These are phyloP conservation scores for Pyrenophora tritici-repentis DNA, from an alignment of 2,329 filamentous ascomycete species.

Conservation along the genomic window DNA sequence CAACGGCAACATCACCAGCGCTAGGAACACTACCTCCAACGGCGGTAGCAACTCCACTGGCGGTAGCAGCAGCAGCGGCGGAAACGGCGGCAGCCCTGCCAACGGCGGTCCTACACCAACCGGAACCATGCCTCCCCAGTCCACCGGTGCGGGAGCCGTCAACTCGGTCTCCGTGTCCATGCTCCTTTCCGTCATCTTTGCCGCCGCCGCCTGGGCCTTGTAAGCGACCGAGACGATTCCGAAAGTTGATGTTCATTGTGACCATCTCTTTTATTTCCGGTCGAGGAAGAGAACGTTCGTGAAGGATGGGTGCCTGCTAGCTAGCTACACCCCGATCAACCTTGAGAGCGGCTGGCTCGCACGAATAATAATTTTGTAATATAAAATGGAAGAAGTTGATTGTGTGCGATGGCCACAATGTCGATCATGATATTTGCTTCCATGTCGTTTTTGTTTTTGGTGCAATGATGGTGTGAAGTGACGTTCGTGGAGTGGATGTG, in stretches of 20 bases:
- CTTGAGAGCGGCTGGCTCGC: no score
- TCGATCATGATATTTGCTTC: no score
- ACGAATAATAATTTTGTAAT: no score
- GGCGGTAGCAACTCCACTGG: neutral
- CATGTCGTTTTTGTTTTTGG: no score
- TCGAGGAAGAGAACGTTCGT: constrained; percentile 8
- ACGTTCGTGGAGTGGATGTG: no score
- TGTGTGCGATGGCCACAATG: no score
- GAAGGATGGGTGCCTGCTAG: neutral
- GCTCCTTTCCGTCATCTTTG: constrained; percentile 34
- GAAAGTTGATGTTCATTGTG: no score
- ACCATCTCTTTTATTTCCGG: neutral
- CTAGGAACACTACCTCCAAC: no score
- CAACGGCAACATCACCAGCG: neutral
- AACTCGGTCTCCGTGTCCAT: constrained; percentile 31
- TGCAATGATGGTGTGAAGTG: no score
- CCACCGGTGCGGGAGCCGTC: constrained; percentile 16
- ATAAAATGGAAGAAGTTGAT: no score
- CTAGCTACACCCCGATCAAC: no score
- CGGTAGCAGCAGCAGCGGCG: neutral
- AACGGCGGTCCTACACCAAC: neutral
- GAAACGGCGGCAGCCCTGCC: neutral
- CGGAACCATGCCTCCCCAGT: neutral
- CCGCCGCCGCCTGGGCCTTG: constrained; percentile 30
- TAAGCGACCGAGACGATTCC: constrained; percentile 9